A percentile compares a stretch with the other conserved stretches of the same genome.
Evolutionary conservation across 192 early-diverging fungal genomes (phyloP).

Genomic region (Coemansia sp.): DNA sequence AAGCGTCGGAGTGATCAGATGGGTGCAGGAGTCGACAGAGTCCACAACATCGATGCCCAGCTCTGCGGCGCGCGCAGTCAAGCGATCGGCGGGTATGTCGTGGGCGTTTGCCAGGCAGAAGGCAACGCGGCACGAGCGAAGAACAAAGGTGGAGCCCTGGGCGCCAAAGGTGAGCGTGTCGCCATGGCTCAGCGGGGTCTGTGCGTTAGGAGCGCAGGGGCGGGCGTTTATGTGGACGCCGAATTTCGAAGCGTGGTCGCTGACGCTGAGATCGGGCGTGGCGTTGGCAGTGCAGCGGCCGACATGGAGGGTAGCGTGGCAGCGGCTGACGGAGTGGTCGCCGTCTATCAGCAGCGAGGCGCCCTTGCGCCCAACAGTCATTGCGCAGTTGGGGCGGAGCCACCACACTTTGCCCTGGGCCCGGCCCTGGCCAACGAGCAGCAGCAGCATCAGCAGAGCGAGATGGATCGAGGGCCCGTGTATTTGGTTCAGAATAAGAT

Average conservation of each 20-base stretch:
- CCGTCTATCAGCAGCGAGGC: slow-evolving; percentile 29
- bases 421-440: slow-evolving; percentile 35
- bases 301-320: slow-evolving; percentile 21
- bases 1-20: slow-evolving; percentile 31
- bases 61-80: background rate
- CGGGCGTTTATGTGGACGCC: slow-evolving; percentile 39
- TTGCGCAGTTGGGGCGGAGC: slow-evolving; percentile 14
- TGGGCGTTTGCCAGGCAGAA: slow-evolving; percentile 22
- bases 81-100: background rate
- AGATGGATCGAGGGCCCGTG: too few species aligned
- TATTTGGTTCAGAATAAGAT: too few species aligned
- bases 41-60: slow-evolving; percentile 16
- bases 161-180: slow-evolving; percentile 43
- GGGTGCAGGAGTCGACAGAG: slow-evolving; percentile 17
- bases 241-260: slow-evolving; percentile 45
- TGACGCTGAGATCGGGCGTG: background rate
- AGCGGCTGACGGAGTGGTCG: slow-evolving; percentile 41
- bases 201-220: slow-evolving; percentile 9
- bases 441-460: slow-evolving; percentile 28
- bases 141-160: slow-evolving; percentile 30
- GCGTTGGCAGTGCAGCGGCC: slow-evolving; percentile 5
- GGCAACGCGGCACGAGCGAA: slow-evolving; percentile 10
- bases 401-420: slow-evolving; percentile 29
- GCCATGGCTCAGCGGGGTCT: slow-evolving; percentile 1
- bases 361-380: slow-evolving; percentile 38